Percentiles rank a stretch among this genome's conserved stretches.
Conservation (phyloP, 176 grass and related monocot species). For the Oryza australiensis region DNA sequence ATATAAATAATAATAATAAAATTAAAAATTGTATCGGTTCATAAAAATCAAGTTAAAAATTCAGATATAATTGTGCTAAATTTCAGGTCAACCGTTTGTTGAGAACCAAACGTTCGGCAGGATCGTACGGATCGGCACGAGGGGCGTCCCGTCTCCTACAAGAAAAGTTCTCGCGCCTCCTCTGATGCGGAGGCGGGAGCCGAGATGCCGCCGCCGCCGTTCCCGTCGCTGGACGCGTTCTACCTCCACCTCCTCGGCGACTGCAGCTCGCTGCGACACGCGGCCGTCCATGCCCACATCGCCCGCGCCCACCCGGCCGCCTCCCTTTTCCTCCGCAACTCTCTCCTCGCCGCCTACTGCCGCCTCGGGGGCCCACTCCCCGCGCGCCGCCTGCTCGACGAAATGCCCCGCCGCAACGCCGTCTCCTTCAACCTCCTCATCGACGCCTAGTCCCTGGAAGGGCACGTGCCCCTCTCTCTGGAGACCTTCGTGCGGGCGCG, state of each 20-base stretch:
- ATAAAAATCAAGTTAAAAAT: no score
- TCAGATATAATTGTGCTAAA: no score
- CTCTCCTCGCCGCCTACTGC: slow-evolving; percentile 52
- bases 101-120: no score
- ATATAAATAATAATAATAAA: no score
- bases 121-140: no score
- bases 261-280: slow-evolving; percentile 14
- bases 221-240: slow-evolving; percentile 33
- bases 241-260: slow-evolving; percentile 52
- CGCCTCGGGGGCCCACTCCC: slow-evolving; percentile 14
- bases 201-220: background rate
- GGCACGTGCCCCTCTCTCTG: background rate
- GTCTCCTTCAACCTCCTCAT: slow-evolving; percentile 74
- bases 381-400: slow-evolving; percentile 58
- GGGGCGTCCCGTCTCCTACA: no score
- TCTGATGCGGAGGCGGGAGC: no score
- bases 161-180: background rate
- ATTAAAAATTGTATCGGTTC: no score
- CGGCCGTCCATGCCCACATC: slow-evolving; percentile 53
- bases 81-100: no score
- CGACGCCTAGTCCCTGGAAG: slow-evolving; percentile 40
- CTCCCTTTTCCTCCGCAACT: slow-evolving; percentile 59
- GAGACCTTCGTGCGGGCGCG: slow-evolving; percentile 31
- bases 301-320: slow-evolving; percentile 27
- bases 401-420: slow-evolving; percentile 50